phyloP scores from a whole-genome alignment of 441 rosid species.

The Populus trichocarpa region DNA sequence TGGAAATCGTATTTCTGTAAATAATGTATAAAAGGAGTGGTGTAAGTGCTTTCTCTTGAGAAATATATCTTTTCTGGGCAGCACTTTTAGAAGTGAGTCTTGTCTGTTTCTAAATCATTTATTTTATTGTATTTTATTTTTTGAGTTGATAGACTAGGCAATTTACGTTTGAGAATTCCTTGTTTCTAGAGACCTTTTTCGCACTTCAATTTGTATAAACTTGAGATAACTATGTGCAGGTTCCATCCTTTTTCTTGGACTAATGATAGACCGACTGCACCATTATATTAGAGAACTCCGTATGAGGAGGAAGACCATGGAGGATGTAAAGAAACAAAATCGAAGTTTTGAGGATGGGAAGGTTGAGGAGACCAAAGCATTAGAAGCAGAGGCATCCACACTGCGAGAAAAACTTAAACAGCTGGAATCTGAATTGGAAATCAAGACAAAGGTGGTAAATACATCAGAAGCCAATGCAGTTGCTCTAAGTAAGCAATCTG shows the following conservation, averaged over 20 bases:
- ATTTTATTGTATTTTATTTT: no score
- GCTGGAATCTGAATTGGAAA: constrained; percentile 48
- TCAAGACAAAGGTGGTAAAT: constrained; percentile 45
- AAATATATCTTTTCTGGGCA: neutral
- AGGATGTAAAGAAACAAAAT: constrained; percentile 64
- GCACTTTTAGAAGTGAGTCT: neutral
- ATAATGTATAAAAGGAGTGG: neutral
- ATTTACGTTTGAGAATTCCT: neutral
- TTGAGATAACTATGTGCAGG: constrained; percentile 42
- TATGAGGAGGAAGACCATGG: constrained; percentile 67
- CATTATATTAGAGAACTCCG: constrained; percentile 83
- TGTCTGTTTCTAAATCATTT: neutral
- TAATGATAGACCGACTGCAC: constrained; percentile 84
- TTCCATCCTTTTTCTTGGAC: constrained; percentile 54
- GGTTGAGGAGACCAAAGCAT: constrained; percentile 48
- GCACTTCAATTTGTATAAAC: constrained; percentile 7
- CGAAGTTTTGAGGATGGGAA: constrained; percentile 58
- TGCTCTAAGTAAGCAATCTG: constrained; percentile 88
- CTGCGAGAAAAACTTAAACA: constrained; percentile 42
- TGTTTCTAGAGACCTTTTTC: constrained; percentile 2
- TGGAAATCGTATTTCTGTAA: neutral
- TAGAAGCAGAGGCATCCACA: constrained; percentile 49
- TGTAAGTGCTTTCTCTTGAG: neutral
- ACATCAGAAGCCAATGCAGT: constrained; percentile 64
- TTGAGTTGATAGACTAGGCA: neutral